Evolutionary conservation across 371 early-diverging fungal species (phyloP), one percentile per base, ranked within the genome.

Genomic region (Rhizopus delemar): DNA sequence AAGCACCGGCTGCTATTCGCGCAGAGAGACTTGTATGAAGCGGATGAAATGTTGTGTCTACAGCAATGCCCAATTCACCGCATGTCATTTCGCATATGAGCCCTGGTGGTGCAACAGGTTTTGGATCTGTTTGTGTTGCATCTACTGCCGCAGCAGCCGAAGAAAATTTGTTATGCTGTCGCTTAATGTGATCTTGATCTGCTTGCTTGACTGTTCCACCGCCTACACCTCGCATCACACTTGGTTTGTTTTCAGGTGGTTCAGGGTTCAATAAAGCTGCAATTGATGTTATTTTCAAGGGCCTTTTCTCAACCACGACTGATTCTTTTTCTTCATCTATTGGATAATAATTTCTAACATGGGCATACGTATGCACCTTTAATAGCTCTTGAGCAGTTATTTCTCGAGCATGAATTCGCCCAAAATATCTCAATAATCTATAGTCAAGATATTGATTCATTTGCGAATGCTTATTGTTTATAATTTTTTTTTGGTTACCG

Each of bases 21-120:
- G 88, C 86, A 1, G 83, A 81, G 2, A 74, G 63, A 45, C 75
- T 75, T 7, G 82, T 75, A 56, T 86, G 69, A 28, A 70, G 57
- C 5, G 83, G 82, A 60, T 79, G 78, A 63, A 80, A 87, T 5
- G 86, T 79, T 8, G 87, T 85, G 62, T 87, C 85, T 11, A 82
- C 79, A 4, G 80, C 74, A 66, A 82, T 82, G 16, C 81, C 85
- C 36, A 83, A 51, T 53, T 85, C 80, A 2, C 83, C 80, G 59
- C 83, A 82, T 13, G 69, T 73, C 81, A 83, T 83, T 34, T 81
- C 75, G 48, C 71, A 85, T 0, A 80, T 68, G 0, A 83, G 57
- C 4, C 69, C 77, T 12, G 84, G 82, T 8, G 82, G 84, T 8
- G 74, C 70, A 36, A 76, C 73, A 4, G 77, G 63, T 3, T 63